Base-by-base conservation (phyloP, 2,329 filamentous ascomycete species). In the Bipolaris zeicola region DNA sequence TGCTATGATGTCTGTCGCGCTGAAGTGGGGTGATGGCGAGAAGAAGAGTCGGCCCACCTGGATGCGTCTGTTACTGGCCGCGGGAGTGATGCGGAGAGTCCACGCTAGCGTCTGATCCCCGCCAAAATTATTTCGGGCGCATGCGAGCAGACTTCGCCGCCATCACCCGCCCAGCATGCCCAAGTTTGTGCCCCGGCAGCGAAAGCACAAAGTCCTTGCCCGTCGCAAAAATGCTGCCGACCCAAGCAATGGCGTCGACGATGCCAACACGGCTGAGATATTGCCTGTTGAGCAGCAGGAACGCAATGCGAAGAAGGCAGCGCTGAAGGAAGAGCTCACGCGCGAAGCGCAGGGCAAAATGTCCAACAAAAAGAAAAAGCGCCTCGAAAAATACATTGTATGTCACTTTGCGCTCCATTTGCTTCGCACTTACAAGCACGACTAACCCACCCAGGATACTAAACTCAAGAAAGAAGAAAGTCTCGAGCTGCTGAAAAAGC, bases 381-480 rank as follows among this genome's bases (percentile, higher is more conserved):
- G 87, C 51, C 69, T 89, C 60, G 86, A 89, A 64, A 89, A 89
- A 70, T 89, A 89, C 63, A 87, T 89, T 74, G 83, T 84, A 72
- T 33, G 79, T 73, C 11, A 28, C 10, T 6, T 33, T 14, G 42
- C 5, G 5, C 26, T 8, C 42, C 13, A 33, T 2, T 33, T 33
- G 16, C 26, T 33, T 4, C 28, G 36, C 26, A 42, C 11, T 28
- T 44, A 13, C 46, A 24, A 28, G 38, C 24, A 38, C 22, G 13
- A n/a, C 57, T 57, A 55, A 62, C 48, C 13, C 14, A 26, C 33
- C 16, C 67, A 85, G 83, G 93, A 98, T 69, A 95, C 85, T 56
- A 99, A 99, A 82, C 81, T 99, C 43, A 90, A 88, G 76, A 97
- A 96, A 76, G 95, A 99, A 72, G 94, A 98, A 76, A 96, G 91